Evolutionary conservation across 176 grass and related monocot genomes (phyloP).

Genomic region (Cocos nucifera): DNA sequence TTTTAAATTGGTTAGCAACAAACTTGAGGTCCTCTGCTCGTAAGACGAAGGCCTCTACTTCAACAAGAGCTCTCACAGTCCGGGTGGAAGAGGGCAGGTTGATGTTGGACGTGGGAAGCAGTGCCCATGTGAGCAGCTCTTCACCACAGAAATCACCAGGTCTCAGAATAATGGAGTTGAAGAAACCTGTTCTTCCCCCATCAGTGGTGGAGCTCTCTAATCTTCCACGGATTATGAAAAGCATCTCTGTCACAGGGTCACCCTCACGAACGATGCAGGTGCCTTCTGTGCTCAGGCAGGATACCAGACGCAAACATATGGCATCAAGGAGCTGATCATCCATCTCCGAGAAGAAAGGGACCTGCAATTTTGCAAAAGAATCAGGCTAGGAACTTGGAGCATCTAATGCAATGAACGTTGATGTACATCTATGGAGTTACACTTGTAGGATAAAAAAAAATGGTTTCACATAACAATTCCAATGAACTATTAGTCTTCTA

Average conservation of each 20-base stretch:
- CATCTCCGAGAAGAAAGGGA: slow-evolving; percentile 42
- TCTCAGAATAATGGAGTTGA: slow-evolving; percentile 32
- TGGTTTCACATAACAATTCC: too few species aligned
- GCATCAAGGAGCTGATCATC: slow-evolving; percentile 29
- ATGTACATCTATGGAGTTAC: too few species aligned
- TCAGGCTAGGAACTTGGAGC: too few species aligned
- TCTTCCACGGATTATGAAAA: slow-evolving; percentile 29
- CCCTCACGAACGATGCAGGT: slow-evolving; percentile 30
- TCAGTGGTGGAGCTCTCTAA: slow-evolving; percentile 30
- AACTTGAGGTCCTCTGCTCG: slow-evolving; percentile 38
- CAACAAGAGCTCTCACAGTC: slow-evolving; percentile 23
- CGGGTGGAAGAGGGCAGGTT: slow-evolving; percentile 28
- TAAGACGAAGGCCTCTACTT: slow-evolving; percentile 37
- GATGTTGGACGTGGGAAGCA: slow-evolving; percentile 10
- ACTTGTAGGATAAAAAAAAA: too few species aligned
- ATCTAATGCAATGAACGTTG: too few species aligned
- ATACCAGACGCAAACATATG: slow-evolving; percentile 32
- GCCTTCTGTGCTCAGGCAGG: slow-evolving; percentile 19
- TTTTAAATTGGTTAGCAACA: slow-evolving; percentile 28
- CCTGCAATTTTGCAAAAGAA: slow-evolving; percentile 16
- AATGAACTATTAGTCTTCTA: too few species aligned
- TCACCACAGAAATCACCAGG: slow-evolving; percentile 43
- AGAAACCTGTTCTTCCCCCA: slow-evolving; percentile 26
- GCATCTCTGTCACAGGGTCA: slow-evolving; percentile 36
- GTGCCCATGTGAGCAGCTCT: slow-evolving; percentile 39